phyloP scores from a whole-genome alignment of 2,329 filamentous ascomycete genomes.

The Epichloe aotearoae region DNA sequence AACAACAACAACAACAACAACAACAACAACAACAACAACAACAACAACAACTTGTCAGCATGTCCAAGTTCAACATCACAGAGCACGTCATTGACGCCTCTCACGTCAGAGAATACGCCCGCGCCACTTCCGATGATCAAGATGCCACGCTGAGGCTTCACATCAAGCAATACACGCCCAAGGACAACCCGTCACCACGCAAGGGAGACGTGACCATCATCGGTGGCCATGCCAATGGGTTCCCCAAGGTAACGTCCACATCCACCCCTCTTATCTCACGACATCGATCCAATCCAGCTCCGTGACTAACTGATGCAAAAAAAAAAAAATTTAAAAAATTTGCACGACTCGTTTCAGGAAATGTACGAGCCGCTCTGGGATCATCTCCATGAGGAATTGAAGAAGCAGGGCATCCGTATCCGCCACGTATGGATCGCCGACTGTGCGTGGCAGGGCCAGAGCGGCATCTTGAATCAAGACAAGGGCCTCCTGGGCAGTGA shows the following conservation, averaged over 20 bases:
- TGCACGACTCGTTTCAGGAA: slow-evolving; percentile 40
- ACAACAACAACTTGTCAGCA: background rate
- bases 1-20: background rate
- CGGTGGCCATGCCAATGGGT: slow-evolving; percentile 80
- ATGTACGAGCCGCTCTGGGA: slow-evolving; percentile 89
- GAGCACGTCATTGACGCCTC: slow-evolving; percentile 63
- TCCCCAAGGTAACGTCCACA: slow-evolving; percentile 55
- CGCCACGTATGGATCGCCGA: slow-evolving; percentile 84
- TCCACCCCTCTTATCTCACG: background rate
- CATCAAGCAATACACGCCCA: slow-evolving; percentile 80
- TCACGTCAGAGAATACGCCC: slow-evolving; percentile 72
- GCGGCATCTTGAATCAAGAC: slow-evolving; percentile 62
- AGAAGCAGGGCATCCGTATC: slow-evolving; percentile 51
- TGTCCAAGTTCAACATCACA: slow-evolving; percentile 43
- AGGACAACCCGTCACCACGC: slow-evolving; percentile 52
- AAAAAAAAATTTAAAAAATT: too few species aligned
- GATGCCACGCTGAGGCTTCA: slow-evolving; percentile 62
- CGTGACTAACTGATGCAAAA: too few species aligned
- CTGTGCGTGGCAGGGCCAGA: slow-evolving; percentile 72
- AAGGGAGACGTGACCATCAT: slow-evolving; percentile 76
- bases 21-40: too few species aligned
- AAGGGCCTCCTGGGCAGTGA: slow-evolving; percentile 58
- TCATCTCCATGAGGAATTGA: slow-evolving; percentile 51
- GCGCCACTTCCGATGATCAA: slow-evolving; percentile 56
- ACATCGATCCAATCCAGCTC: too few species aligned